A percentile compares a stretch with the other conserved stretches of the same genome.
Evolutionary conservation across 2,329 filamentous ascomycete genomes (phyloP).

Genomic region (Corniculantispora saksenae): DNA sequence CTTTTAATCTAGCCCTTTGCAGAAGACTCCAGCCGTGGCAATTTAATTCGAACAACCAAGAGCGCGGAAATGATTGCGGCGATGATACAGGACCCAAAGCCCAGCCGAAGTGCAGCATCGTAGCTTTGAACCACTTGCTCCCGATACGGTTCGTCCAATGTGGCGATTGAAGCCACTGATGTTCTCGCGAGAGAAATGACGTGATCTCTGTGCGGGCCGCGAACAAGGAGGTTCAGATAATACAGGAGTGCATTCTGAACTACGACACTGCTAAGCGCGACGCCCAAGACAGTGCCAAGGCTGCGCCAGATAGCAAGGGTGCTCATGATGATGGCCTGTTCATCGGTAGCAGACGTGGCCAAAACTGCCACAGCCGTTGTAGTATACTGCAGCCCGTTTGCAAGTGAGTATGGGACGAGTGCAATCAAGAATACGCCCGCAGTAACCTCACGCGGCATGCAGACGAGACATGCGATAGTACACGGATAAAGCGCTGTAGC

Average conservation of each 20-base stretch:
- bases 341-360: conserved; percentile 56
- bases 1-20: neutral
- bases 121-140: conserved; percentile 60
- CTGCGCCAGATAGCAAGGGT: conserved; percentile 74
- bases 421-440: conserved; percentile 54
- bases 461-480: conserved; percentile 52
- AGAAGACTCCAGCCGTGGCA: conserved; percentile 50
- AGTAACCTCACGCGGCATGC: conserved; percentile 52
- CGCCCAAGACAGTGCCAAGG: conserved; percentile 72
- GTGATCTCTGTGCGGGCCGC: conserved; percentile 56
- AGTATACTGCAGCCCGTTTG: conserved; percentile 66
- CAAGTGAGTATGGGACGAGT: conserved; percentile 57
- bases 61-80: conserved; percentile 50
- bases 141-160: conserved; percentile 44
- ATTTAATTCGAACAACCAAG: conserved; percentile 51
- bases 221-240: conserved; percentile 62
- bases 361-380: conserved; percentile 64
- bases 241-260: conserved; percentile 69
- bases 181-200: conserved; percentile 54
- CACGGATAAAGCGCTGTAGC: conserved; percentile 51
- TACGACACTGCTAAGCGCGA: conserved; percentile 69
- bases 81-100: conserved; percentile 44
- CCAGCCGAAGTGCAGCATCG: conserved; percentile 49
- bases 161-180: conserved; percentile 55
- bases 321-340: conserved; percentile 69